A percentile compares a stretch with the other conserved stretches of the same genome.
Evolutionary conservation across 257 asterid species (phyloP).

Genomic region (Nicotiana tabacum): DNA sequence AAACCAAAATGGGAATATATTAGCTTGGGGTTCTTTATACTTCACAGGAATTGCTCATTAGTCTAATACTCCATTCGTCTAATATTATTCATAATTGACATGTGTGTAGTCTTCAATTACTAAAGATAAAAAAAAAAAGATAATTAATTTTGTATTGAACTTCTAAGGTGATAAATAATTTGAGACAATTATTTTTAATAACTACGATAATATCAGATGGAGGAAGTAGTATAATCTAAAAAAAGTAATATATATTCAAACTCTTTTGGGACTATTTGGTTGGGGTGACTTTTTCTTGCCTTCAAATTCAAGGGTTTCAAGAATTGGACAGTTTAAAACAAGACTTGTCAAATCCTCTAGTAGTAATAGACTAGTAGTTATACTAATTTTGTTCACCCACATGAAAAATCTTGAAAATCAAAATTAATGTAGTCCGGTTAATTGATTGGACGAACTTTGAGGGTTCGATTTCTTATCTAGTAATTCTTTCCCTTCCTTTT

Average conservation of each 20-base stretch:
- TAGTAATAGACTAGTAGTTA: not conserved
- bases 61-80: no score
- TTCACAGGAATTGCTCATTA: not conserved
- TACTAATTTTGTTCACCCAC: not conserved
- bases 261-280: not conserved
- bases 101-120: no score
- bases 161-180: no score
- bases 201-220: no score
- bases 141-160: no score
- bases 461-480: no score
- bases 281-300: not conserved
- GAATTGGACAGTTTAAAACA: not conserved
- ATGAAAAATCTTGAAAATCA: not conserved
- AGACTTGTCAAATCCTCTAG: not conserved
- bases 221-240: not conserved
- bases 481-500: no score
- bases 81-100: no score
- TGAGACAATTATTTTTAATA: no score
- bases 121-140: no score
- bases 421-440: not conserved
- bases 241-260: not conserved
- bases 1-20: conserved; percentile 14
- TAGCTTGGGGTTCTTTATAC: not conserved
- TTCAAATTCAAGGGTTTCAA: not conserved
- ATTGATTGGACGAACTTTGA: no score